Evolutionary conservation across 2,329 filamentous ascomycete genomes (phyloP), one percentile per base, ranked within the genome.

Genomic region (Penicillium sp.): DNA sequence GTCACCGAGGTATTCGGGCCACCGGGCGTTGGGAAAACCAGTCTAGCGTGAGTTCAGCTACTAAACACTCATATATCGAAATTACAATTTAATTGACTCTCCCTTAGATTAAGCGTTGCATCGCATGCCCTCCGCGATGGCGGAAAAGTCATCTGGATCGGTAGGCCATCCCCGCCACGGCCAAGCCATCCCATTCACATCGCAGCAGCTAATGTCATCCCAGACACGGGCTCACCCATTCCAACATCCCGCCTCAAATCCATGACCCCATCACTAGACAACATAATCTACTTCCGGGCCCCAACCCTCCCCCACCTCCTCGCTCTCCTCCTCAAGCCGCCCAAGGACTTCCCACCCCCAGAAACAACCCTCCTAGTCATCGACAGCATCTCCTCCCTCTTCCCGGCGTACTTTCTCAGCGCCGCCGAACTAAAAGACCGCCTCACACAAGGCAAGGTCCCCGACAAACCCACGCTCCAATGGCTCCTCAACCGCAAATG

Each of bases 1-100:
- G 83, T 96, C 43, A 90, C 90, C 3, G 94, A 98, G 75, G 79
- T 96, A 52, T 96, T 91, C 84, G 94, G 94, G 0, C 92, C 93
- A 11, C 89, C 91, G 8, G 93, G 92, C 1, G 86, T 86, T 28
- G 94, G 93, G 34, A 97, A 96, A 81, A 96, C 92, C 4, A 83
- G 89, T 12, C 80, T 97, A 67, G 90, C 88, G 90, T 94, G 81
- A 78, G 86, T 78, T 49, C 11, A 1, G 1, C 2, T 1, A 10
- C 12, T 15, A 12, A 20, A 51, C 22, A 12, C 14, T 22, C 7
- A 14, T 4, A 8, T 15, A 6, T 41, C 1, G 4, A 5, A 3
- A 47, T 31, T 5, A n/a, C 4, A 7, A 8, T 20, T 17, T 11
- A 42, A 20, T 35, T 49, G 17, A 58, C 37, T 8, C 20, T 7